Evolutionary conservation across 257 asterid species (phyloP), one percentile per base, ranked within the genome.

Genomic region (Thymus quinquecostatus): DNA sequence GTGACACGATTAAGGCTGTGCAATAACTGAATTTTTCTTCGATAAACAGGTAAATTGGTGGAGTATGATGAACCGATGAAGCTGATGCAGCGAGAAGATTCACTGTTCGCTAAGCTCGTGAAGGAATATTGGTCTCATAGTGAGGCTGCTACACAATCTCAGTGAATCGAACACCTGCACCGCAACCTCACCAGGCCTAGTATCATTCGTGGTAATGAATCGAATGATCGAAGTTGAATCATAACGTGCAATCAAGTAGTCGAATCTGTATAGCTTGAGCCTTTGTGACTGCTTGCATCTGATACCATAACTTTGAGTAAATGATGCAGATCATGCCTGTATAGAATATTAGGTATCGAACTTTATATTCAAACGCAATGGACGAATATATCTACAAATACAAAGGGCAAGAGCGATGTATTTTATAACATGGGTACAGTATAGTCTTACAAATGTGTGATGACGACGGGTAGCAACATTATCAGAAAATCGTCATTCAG

Each of bases 111-210:
- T 34, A 89, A 85, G 76, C 97, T 93, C 14, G 96, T 91, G 21
- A 87, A 93, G 79, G 97, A 93, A 78, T 93, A 91, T 68, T 93
- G 96, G 97, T 88, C 97, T 60, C 87, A 84, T 70, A 64, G 79
- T 64, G 86, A 78, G 11, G 49, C 49, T 44, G 49, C 93, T 6
- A 81, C 84, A 32, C 86, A 88, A 64, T 69, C 79, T 10, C 77
- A 69, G 7, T 77, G 77, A 82, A 59, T 32, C 11, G 38, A 58
- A 74, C 1, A 0, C 1, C 71, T 21, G 70, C 57, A 29, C 1
- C 3, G 44, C n/a, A 43, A 21, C 21, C 21, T 21, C 21, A 21
- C 21, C 21, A 21, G 21, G 21, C 21, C 21, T 21, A 21, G 12
- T 4, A 36, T 21, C 1, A 13, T 51, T 53, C 43, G n/a, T 48